Base-by-base conservation (phyloP, 345 rosid genomes). In the Anacardium occidentale region DNA sequence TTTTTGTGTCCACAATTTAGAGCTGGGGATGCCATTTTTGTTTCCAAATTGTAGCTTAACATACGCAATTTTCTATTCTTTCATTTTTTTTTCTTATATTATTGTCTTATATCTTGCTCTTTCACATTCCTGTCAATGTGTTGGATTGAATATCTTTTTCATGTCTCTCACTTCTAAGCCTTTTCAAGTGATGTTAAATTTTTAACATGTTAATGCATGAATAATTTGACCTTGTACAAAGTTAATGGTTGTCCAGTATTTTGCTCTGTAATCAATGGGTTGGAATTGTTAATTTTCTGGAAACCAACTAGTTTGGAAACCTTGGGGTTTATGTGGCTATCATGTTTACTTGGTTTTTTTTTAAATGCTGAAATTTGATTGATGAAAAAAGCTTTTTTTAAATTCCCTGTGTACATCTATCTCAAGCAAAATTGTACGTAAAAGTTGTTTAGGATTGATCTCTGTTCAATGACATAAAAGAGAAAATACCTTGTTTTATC, bases 281-380 rank as follows among this genome's bases (percentile, higher is more conserved):
- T 24, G 10, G 14, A 18, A 40, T 62, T 18, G 54, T 26, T 54
- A 18, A 15, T 34, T 11, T 17, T 15, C 21, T 44, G 37, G 10
- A 5, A n/a, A 37, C 47, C 68, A 9, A 18, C 21, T 40, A 17
- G 53, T 44, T 44, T 42, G 18, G 47, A 62, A 62, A 10, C 65
- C 47, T 61, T 34, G 65, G 65, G 15, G 24, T 34, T 32, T 34
- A 32, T 34, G 66, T 40, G 9, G 50, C 22, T 37, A 14, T 37
- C 47, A 48, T 47, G 20, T 24, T 18, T 17, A 65, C 22, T 24
- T 61, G 12, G 17, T 40, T 40, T 62, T 64, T 24, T 58, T 64
- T 64, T n/a, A n/a, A 14, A 10, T 59, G 58, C 18, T 50, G 59
- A 25, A 65, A 62, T 66, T 73, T 59, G 17, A 34, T 74, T 21